These are phyloP conservation scores for Linum usitatissimum DNA, from an alignment of 345 rosid genomes.

Conservation along the genomic window DNA sequence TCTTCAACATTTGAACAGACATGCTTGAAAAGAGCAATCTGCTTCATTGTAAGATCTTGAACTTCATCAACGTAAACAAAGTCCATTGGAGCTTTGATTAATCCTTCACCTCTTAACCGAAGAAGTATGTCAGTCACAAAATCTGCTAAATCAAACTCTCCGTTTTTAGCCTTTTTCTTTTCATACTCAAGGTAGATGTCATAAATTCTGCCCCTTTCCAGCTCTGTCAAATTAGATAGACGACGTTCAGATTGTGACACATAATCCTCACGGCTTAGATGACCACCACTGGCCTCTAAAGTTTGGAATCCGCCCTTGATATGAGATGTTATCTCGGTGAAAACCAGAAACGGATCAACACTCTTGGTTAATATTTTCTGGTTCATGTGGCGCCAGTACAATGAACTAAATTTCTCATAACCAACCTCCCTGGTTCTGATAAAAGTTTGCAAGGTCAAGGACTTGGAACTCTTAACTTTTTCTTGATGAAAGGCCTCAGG, in stretches of 20 bases:
- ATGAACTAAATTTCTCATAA: constrained; percentile 1
- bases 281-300: constrained; percentile 18
- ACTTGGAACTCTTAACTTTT: background rate
- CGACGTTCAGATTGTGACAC: constrained; percentile 26
- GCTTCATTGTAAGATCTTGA: constrained; percentile 52
- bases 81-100: constrained; percentile 16
- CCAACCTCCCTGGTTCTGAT: background rate
- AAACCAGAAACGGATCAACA: background rate
- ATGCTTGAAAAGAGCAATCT: constrained; percentile 38
- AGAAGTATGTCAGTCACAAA: constrained; percentile 41
- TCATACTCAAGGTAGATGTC: constrained; percentile 36
- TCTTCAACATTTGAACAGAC: constrained; percentile 30
- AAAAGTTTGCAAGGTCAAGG: background rate
- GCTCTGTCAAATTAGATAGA: constrained; percentile 22
- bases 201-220: constrained; percentile 26
- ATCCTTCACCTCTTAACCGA: constrained; percentile 21
- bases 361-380: background rate
- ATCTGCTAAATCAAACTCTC: constrained; percentile 51
- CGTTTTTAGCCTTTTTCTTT: constrained; percentile 27
- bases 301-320: constrained; percentile 37
- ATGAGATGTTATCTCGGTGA: constrained; percentile 5
- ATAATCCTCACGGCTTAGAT: constrained; percentile 27
- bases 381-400: background rate
- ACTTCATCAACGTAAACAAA: constrained; percentile 56
- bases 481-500: background rate